Percentiles rank a stretch among this genome's conserved stretches.
phyloP scores from a whole-genome alignment of 768 basidiomycete species.

The Calocybe indica region DNA sequence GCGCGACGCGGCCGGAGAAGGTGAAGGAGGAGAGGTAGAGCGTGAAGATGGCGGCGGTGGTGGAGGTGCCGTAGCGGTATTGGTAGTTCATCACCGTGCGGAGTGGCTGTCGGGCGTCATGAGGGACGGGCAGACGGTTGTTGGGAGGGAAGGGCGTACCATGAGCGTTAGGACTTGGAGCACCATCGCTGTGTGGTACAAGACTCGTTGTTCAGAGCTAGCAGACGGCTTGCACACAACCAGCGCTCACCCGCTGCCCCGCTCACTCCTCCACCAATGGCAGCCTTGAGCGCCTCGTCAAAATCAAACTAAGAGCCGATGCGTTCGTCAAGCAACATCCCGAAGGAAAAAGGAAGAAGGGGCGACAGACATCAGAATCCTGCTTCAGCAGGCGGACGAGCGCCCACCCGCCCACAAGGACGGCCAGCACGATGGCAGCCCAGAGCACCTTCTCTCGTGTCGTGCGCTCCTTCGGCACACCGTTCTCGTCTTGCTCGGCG shows the following conservation, averaged over 20 bases:
- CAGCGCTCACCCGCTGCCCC: constrained; percentile 66
- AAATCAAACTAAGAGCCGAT: constrained; percentile 63
- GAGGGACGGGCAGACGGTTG: constrained; percentile 4
- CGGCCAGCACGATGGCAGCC: too few relatives aligned
- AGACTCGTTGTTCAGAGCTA: neutral
- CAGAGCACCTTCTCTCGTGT: too few relatives aligned
- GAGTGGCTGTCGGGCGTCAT: constrained; percentile 50
- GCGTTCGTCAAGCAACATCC: too few relatives aligned
- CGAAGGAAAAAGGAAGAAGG: too few relatives aligned
- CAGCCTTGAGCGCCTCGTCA: constrained; percentile 66
- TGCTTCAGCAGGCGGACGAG: too few relatives aligned
- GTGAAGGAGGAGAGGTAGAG: too few relatives aligned
- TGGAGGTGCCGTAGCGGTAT: constrained; percentile 81
- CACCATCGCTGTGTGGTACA: constrained; percentile 70
- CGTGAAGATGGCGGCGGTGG: constrained; percentile 54
- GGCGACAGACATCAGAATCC: too few relatives aligned
- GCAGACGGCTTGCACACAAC: neutral
- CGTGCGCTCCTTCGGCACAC: too few relatives aligned
- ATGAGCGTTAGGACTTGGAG: constrained; percentile 89
- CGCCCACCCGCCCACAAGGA: too few relatives aligned
- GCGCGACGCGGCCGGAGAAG: constrained; percentile 77
- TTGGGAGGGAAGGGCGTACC: constrained; percentile 25
- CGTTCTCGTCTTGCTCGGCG: too few relatives aligned
- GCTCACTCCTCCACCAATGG: constrained; percentile 85
- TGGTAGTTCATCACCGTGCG: constrained; percentile 99